These are phyloP conservation scores for Chlorella sp. DNA, from an alignment of 139 green algal species.

Conservation along the genomic window DNA sequence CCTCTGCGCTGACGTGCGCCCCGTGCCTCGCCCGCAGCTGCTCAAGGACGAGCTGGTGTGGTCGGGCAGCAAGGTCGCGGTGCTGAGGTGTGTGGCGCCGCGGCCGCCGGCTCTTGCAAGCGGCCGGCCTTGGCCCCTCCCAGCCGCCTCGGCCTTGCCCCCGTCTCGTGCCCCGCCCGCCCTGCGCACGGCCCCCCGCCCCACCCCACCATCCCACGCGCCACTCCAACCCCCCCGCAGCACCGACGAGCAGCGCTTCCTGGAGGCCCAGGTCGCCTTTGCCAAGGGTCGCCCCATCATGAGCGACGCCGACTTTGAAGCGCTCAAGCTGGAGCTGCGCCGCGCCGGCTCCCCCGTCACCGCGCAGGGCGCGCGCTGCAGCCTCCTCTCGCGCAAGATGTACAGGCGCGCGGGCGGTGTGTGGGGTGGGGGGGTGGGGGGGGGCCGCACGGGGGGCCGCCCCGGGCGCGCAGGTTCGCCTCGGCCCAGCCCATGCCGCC, in stretches of 20 bases:
- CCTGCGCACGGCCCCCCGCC: no score
- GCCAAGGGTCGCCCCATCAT: conserved; percentile 72
- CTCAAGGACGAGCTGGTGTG: conserved; percentile 90
- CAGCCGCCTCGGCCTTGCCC: not conserved
- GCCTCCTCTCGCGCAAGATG: conserved; percentile 74
- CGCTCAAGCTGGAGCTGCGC: conserved; percentile 40
- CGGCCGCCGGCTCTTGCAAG: not conserved
- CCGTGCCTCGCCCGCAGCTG: no score
- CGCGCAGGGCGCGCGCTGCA: conserved; percentile 77
- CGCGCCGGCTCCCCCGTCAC: conserved; percentile 11
- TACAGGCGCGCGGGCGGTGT: conserved; percentile 64
- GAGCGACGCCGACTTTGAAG: conserved; percentile 84
- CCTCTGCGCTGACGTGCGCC: no score
- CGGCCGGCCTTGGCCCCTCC: not conserved
- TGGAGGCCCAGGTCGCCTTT: conserved; percentile 80
- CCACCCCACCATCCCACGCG: not conserved
- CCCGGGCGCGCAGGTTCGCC: not conserved
- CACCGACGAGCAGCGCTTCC: conserved; percentile 80
- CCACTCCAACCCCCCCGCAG: conserved; percentile 11
- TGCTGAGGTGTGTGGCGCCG: conserved; percentile 32
- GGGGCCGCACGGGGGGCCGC: not conserved
- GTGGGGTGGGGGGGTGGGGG: not conserved
- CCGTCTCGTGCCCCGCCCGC: not conserved
- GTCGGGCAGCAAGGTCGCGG: conserved; percentile 77
- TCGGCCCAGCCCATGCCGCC: not conserved